A percentile compares a stretch with the other conserved stretches of the same genome.
These are phyloP conservation scores for Neofusicoccum sp. DNA, from an alignment of 2,329 filamentous ascomycete genomes.

Conservation along the genomic window DNA sequence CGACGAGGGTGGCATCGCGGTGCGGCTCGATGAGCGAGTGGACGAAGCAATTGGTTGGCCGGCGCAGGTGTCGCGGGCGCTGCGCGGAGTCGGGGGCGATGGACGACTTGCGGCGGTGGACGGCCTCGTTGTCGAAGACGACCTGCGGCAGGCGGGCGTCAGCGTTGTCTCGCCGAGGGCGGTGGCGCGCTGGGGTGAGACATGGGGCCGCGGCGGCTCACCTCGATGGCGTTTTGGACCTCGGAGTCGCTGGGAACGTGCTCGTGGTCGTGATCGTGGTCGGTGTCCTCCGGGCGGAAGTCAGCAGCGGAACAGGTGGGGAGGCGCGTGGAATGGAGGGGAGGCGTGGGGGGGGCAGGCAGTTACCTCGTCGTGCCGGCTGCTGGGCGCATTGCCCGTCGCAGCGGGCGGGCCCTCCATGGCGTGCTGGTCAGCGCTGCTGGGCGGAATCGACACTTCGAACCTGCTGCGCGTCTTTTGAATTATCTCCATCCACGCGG, in stretches of 20 bases:
- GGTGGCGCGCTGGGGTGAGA: background rate
- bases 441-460: background rate
- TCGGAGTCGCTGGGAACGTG: constrained; percentile 37
- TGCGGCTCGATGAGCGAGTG: constrained; percentile 57
- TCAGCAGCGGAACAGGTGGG: constrained; percentile 27
- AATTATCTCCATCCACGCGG: constrained; percentile 5
- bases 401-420: background rate
- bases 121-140: constrained; percentile 53
- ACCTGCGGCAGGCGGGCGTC: constrained; percentile 52
- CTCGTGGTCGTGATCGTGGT: constrained; percentile 31
- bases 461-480: constrained; percentile 5
- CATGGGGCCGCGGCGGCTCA: constrained; percentile 21
- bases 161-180: background rate
- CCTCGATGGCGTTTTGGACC: constrained; percentile 41
- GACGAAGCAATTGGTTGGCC: constrained; percentile 59
- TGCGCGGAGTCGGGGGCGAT: constrained; percentile 47
- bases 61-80: constrained; percentile 36
- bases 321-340: background rate
- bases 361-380: constrained; percentile 11
- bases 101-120: constrained; percentile 60
- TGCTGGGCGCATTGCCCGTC: background rate
- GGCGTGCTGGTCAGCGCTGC: background rate
- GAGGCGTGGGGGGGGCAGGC: background rate
- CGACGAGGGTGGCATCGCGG: constrained; percentile 27
- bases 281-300: constrained; percentile 27